Conservation (phyloP, 1,284 basidiomycete genomes). For the Puccinia novopanici region DNA sequence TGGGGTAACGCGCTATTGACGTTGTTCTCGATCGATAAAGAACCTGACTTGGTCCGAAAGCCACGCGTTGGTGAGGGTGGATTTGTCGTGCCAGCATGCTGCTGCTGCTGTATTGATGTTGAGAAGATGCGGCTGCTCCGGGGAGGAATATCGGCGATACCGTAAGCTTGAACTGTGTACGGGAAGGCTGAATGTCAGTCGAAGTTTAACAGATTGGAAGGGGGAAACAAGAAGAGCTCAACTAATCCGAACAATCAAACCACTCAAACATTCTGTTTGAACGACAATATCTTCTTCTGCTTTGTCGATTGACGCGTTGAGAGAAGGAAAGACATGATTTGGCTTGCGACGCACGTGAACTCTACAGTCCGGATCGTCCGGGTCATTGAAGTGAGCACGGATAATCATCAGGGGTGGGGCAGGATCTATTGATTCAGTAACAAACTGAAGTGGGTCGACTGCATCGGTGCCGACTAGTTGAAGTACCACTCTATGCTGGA, state of each 20-base stretch:
- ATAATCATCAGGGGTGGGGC: conserved; percentile 44
- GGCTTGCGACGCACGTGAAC: conserved; percentile 20
- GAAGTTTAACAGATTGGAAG: background rate
- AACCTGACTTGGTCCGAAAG: conserved; percentile 31
- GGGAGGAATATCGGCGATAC: conserved; percentile 41
- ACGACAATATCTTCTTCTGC: conserved; percentile 43
- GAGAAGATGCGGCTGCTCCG: background rate
- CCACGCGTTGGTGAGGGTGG: conserved; percentile 33
- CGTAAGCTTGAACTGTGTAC: conserved; percentile 25
- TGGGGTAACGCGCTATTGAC: conserved; percentile 26
- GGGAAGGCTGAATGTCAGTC: background rate
- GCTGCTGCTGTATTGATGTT: conserved; percentile 5
- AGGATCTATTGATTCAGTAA: conserved; percentile 7
- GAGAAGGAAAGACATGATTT: conserved; percentile 2
- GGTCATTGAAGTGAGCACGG: conserved; percentile 48
- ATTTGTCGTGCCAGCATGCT: background rate
- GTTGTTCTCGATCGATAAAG: background rate
- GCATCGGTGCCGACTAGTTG: conserved; percentile 46
- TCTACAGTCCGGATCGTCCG: conserved; percentile 45
- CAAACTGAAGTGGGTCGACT: conserved; percentile 37
- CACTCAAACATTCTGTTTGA: conserved; percentile 34
- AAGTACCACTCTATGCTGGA: conserved; percentile 50
- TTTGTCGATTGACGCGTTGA: conserved; percentile 26
- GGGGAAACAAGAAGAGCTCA: conserved; percentile 8
- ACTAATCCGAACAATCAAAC: conserved; percentile 42